These are phyloP conservation scores for Candida pseudoviswanathii DNA, from an alignment of 1,139 yeast genomes.

Conservation along the genomic window DNA sequence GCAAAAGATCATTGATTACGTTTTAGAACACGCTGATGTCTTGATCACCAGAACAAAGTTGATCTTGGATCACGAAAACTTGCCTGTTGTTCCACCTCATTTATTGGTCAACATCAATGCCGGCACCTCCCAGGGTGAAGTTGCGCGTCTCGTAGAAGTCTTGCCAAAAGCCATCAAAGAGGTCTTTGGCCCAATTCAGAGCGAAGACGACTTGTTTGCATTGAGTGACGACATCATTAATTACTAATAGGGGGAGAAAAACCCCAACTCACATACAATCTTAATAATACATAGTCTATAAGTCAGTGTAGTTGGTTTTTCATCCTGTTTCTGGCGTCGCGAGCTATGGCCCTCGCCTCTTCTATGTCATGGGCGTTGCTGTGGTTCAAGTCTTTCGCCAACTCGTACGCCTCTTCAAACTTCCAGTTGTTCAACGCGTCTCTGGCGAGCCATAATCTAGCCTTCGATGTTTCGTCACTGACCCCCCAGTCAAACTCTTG, in stretches of 20 bases:
- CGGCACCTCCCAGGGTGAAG: conserved; percentile 56
- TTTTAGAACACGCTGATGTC: conserved; percentile 52
- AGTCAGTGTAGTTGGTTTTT: conserved; percentile 5
- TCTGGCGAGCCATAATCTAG: conserved; percentile 86
- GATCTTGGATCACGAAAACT: conserved; percentile 71
- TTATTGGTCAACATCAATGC: conserved; percentile 62
- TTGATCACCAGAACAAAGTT: conserved; percentile 71
- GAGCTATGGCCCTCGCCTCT: conserved; percentile 82
- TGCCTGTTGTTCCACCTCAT: conserved; percentile 72
- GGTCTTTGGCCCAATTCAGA: conserved; percentile 20
- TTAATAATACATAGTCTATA: conserved; percentile 4
- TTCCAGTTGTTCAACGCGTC: conserved; percentile 58
- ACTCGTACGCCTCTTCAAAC: conserved; percentile 70
- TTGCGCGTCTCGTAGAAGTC: conserved; percentile 27
- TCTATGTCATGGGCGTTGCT: conserved; percentile 86
- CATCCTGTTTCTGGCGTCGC: conserved; percentile 63
- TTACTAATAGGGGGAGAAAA: conserved; percentile 8
- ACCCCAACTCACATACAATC: background rate
- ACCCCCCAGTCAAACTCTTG: conserved; percentile 69
- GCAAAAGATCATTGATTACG: conserved; percentile 62
- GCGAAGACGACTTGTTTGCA: conserved; percentile 20
- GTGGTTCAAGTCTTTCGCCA: conserved; percentile 73
- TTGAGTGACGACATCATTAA: conserved; percentile 23
- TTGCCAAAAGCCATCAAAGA: conserved; percentile 21
- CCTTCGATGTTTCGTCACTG: conserved; percentile 78